These are phyloP conservation scores for Ramaria rubella DNA, from an alignment of 768 basidiomycete genomes.

Conservation along the genomic window DNA sequence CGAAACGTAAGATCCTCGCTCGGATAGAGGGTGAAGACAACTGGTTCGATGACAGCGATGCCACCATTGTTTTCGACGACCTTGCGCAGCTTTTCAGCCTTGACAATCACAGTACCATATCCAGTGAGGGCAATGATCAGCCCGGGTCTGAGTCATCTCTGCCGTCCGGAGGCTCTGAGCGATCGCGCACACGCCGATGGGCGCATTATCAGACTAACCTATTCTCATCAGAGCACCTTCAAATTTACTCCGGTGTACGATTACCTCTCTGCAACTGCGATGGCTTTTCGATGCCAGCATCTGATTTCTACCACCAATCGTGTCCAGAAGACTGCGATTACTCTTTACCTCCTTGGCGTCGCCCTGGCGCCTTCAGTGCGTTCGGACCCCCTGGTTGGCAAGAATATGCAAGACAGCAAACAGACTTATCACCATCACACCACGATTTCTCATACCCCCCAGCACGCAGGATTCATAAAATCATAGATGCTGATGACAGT, in stretches of 20 bases:
- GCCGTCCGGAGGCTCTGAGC: neutral
- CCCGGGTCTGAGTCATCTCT: neutral
- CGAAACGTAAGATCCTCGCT: slow-evolving; percentile 40
- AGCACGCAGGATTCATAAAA: neutral
- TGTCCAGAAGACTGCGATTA: slow-evolving; percentile 14
- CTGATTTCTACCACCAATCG: slow-evolving; percentile 16
- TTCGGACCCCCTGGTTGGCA: slow-evolving; percentile 9
- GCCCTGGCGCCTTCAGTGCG: slow-evolving; percentile 12
- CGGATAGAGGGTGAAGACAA: slow-evolving; percentile 34
- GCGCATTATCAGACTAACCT: slow-evolving; percentile 53
- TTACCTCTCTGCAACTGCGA: slow-evolving; percentile 28
- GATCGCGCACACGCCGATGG: slow-evolving; percentile 46
- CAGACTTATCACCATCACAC: no score
- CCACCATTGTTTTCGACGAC: slow-evolving; percentile 31
- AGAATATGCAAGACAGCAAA: neutral
- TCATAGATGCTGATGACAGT: neutral
- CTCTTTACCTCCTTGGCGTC: slow-evolving; percentile 10
- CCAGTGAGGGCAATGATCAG: slow-evolving; percentile 13
- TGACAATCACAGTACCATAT: slow-evolving; percentile 16
- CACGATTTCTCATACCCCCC: neutral
- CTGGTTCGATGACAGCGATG: slow-evolving; percentile 15
- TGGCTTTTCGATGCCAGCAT: slow-evolving; percentile 2
- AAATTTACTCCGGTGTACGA: slow-evolving; percentile 38
- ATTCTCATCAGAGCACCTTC: slow-evolving; percentile 53
- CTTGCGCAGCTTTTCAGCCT: slow-evolving; percentile 33